Base-by-base conservation (phyloP, 1,139 yeast genomes). In the Debaryomyces coudertii region DNA sequence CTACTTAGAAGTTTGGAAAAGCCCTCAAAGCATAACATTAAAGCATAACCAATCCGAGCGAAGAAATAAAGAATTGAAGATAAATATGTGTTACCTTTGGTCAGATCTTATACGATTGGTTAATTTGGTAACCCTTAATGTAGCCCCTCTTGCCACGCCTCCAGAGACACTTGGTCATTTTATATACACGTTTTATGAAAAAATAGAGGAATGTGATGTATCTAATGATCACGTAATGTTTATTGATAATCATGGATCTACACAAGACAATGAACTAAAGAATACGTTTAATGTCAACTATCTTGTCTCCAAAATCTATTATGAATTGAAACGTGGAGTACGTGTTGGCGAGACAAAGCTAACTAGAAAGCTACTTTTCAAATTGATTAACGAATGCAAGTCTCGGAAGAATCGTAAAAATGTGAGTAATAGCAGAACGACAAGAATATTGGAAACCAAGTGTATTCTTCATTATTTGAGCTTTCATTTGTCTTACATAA, bases 81-180 rank as follows among this genome's bases (percentile, higher is more conserved):
- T 69, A 3, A 73, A 71, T 46, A 47, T 72, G 15, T 63, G 75
- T 45, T 55, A 56, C 41, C 44, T 73, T 8, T 75, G 79, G 79
- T 55, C 60, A 28, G 74, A 71, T 36, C 42, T 69, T 14, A 51
- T 74, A 8, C 51, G 77, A 27, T 45, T 71, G 16, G 49, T 62
- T n/a, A 73, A 73, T 54, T 53, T 68, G 38, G 61, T 63, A 2
- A 53, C 66, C 0, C 65, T 71, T 47, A 60, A 65, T 16, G 54
- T 68, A 23, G 56, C 64, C 1, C 65, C 69, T 1, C 49, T 64
- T 9, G 48, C 59, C 8, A 59, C 60, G 18, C 57, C 60, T 33
- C 55, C 64, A 9, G 58, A 56, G 18, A 53, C 52, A 2, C 46
- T 69, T 33, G 68, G 65, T 45, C 44, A 38, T 7, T 46, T 60